phyloP scores from a whole-genome alignment of 768 basidiomycete genomes.

The Roridomyces roridus region DNA sequence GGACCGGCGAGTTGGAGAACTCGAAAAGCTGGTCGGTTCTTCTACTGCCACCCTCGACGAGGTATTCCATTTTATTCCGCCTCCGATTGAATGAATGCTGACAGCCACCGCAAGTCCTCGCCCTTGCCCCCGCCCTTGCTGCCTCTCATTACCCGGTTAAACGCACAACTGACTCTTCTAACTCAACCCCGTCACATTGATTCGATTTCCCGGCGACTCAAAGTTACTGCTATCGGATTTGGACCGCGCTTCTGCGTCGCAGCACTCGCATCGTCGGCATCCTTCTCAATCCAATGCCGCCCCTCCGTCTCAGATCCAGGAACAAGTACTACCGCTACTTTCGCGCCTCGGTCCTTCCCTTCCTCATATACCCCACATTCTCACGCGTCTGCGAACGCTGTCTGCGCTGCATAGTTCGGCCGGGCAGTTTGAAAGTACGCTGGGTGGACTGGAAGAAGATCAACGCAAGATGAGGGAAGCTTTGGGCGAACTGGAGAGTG shows the following conservation, averaged over 20 bases:
- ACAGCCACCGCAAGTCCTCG: conserved; percentile 52
- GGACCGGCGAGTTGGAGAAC: conserved; percentile 81
- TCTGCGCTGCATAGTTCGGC: conserved; percentile 84
- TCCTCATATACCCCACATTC: conserved; percentile 87
- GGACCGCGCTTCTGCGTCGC: conserved; percentile 74
- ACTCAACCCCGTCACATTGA: conserved; percentile 97
- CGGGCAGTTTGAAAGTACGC: conserved; percentile 71
- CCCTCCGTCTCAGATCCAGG: conserved; percentile 45
- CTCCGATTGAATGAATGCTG: neutral
- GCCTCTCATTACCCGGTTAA: conserved; percentile 80
- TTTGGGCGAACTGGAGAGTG: conserved; percentile 69
- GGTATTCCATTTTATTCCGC: conserved; percentile 48
- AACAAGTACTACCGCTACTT: conserved; percentile 72
- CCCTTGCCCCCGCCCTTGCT: conserved; percentile 83
- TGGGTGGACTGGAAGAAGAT: conserved; percentile 73
- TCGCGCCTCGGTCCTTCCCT: conserved; percentile 74
- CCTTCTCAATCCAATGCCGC: conserved; percentile 45
- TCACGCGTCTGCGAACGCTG: conserved; percentile 87
- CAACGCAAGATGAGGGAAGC: conserved; percentile 68
- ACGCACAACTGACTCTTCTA: conserved; percentile 84
- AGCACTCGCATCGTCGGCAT: conserved; percentile 51
- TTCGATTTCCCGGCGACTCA: conserved; percentile 91
- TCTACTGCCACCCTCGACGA: conserved; percentile 83
- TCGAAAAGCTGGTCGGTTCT: conserved; percentile 86
- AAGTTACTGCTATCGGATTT: conserved; percentile 91